phyloP scores from a whole-genome alignment of 208 protist species.

The Trypanosoma boissoni region DNA sequence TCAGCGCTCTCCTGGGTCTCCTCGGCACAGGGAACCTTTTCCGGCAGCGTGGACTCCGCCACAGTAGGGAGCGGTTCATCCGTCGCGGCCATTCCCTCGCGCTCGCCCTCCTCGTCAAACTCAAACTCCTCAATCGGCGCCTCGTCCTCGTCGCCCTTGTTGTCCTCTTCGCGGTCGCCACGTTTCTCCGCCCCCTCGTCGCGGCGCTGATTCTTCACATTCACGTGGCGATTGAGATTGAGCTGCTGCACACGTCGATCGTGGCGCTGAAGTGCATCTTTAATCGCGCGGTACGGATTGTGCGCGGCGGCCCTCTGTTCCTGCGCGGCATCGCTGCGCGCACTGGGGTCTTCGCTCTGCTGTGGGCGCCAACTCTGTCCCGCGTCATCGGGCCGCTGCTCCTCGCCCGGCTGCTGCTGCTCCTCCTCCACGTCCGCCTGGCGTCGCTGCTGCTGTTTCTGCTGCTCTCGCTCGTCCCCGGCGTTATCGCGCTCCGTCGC shows the following conservation, averaged over 20 bases:
- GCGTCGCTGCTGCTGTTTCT: slow-evolving; percentile 42
- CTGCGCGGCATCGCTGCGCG: slow-evolving; percentile 75
- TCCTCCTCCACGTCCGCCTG: slow-evolving; percentile 43
- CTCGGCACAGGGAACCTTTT: too few relatives aligned
- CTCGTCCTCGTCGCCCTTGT: slow-evolving; percentile 49
- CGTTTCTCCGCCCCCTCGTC: slow-evolving; percentile 39
- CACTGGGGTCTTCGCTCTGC: slow-evolving; percentile 66
- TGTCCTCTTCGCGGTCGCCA: slow-evolving; percentile 30
- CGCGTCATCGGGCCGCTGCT: slow-evolving; percentile 78
- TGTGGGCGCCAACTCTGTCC: slow-evolving; percentile 81
- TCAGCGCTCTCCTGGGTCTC: slow-evolving; percentile 31
- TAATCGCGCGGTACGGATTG: slow-evolving; percentile 84
- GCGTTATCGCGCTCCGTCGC: slow-evolving; percentile 56
- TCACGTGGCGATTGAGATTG: slow-evolving; percentile 70
- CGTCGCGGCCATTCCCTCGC: slow-evolving; percentile 55
- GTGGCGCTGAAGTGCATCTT: slow-evolving; percentile 86
- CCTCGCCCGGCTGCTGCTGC: slow-evolving; percentile 71
- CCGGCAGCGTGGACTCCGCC: slow-evolving; percentile 33
- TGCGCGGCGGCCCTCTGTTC: slow-evolving; percentile 55
- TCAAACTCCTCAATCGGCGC: slow-evolving; percentile 40
- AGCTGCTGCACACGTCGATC: slow-evolving; percentile 77
- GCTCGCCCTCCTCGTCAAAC: slow-evolving; percentile 36
- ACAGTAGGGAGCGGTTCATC: slow-evolving; percentile 47
- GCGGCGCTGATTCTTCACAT: slow-evolving; percentile 54
- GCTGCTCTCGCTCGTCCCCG: slow-evolving; percentile 20